These are phyloP conservation scores for Linnemannia elongata DNA, from an alignment of 192 early-diverging fungal genomes.

Conservation along the genomic window DNA sequence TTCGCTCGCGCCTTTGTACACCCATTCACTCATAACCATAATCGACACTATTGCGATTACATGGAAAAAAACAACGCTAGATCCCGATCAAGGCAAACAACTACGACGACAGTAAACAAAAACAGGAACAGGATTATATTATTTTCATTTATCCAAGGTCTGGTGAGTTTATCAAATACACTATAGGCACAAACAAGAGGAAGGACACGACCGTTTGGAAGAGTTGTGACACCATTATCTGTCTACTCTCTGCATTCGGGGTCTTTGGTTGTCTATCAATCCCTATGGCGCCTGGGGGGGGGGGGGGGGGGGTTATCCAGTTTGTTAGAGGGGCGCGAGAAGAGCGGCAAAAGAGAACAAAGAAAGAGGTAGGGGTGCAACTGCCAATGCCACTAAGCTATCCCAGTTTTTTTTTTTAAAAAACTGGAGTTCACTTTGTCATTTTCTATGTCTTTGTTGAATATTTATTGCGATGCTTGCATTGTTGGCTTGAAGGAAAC, in stretches of 20 bases:
- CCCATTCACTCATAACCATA: background rate
- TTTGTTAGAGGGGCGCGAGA: background rate
- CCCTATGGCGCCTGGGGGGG: background rate
- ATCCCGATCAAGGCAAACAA: background rate
- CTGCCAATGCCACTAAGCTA: background rate
- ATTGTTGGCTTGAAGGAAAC: background rate
- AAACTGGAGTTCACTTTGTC: background rate
- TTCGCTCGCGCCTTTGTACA: background rate
- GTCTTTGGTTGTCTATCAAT: background rate
- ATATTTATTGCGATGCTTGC: background rate
- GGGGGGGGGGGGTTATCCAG: background rate
- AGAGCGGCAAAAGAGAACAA: background rate
- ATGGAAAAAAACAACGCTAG: background rate
- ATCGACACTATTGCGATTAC: background rate
- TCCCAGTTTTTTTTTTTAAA: background rate
- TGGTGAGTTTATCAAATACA: conserved; percentile 1
- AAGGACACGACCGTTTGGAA: background rate
- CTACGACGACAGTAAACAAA: too few species aligned
- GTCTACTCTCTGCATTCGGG: background rate
- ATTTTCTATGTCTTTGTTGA: background rate
- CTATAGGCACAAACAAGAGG: background rate
- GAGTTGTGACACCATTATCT: background rate
- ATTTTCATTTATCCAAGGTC: background rate
- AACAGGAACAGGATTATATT: background rate
- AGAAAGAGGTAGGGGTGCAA: too few species aligned